These are phyloP conservation scores for Cynara cardunculus DNA, from an alignment of 129 eudicot species.

Conservation along the genomic window DNA sequence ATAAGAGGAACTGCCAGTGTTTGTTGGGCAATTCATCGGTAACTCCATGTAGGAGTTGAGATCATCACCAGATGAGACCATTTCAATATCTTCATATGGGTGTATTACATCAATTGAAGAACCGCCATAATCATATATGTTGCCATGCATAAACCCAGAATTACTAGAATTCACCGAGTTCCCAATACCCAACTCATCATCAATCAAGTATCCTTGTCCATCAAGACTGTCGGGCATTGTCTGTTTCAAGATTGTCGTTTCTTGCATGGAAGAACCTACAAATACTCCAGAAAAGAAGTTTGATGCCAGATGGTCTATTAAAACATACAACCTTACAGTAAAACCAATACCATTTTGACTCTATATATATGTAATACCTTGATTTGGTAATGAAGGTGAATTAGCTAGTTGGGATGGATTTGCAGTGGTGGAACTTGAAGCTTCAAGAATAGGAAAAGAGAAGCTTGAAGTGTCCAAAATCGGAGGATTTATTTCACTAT, in stretches of 20 bases:
- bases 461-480: conserved; percentile 19
- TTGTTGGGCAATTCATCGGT: not conserved
- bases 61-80: conserved; percentile 8
- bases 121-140: conserved; percentile 14
- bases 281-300: not conserved
- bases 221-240: not conserved
- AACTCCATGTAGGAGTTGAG: not conserved
- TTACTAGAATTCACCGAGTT: not conserved
- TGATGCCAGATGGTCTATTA: too few relatives aligned
- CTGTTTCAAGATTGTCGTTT: not conserved
- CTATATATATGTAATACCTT: conserved; percentile 18
- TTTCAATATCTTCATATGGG: conserved; percentile 1
- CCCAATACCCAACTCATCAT: not conserved
- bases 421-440: not conserved
- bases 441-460: not conserved
- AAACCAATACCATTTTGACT: not conserved
- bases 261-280: conserved; percentile 20
- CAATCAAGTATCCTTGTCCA: conserved; percentile 1
- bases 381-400: not conserved
- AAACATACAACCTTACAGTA: not conserved
- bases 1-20: not conserved
- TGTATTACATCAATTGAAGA: not conserved
- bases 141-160: not conserved
- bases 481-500: conserved; percentile 13
- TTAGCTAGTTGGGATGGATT: not conserved